phyloP scores from a whole-genome alignment of 2,329 filamentous ascomycete genomes.

The Sodiomyces alkalinus region DNA sequence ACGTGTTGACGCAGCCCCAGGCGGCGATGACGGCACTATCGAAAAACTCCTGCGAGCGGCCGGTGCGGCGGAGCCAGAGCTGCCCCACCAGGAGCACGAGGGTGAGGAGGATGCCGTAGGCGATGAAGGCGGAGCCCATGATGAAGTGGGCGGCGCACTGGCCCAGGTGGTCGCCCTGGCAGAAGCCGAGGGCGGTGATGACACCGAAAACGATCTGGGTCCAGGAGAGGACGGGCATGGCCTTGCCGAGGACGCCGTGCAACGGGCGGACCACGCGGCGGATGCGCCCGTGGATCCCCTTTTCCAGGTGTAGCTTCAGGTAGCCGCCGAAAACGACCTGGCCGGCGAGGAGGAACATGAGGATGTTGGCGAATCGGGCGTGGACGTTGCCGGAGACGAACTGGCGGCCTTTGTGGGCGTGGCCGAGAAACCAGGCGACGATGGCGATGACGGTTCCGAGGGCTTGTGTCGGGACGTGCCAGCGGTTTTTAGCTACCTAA shows the following conservation, averaged over 20 bases:
- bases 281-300: slow-evolving; percentile 66
- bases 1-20: slow-evolving; percentile 96
- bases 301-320: slow-evolving; percentile 76
- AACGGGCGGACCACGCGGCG: slow-evolving; percentile 53
- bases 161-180: slow-evolving; percentile 75
- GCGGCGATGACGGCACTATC: slow-evolving; percentile 81
- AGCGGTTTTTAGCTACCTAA: slow-evolving; percentile 76
- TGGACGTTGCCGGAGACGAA: slow-evolving; percentile 68
- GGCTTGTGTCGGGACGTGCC: slow-evolving; percentile 84
- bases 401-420: slow-evolving; percentile 76
- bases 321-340: slow-evolving; percentile 77
- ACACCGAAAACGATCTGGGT: slow-evolving; percentile 92
- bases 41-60: slow-evolving; percentile 91
- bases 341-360: slow-evolving; percentile 64
- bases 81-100: slow-evolving; percentile 82
- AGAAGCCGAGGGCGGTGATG: slow-evolving; percentile 85
- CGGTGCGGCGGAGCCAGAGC: slow-evolving; percentile 65
- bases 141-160: slow-evolving; percentile 97
- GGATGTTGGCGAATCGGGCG: slow-evolving; percentile 58
- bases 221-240: slow-evolving; percentile 78
- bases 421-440: slow-evolving; percentile 79
- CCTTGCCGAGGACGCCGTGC: slow-evolving; percentile 74
- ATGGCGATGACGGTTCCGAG: slow-evolving; percentile 61
- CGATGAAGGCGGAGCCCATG: slow-evolving; percentile 95
- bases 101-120: slow-evolving; percentile 76